phyloP scores from a whole-genome alignment of 2,329 filamentous ascomycete genomes.

The Trichoderma atroviride region DNA sequence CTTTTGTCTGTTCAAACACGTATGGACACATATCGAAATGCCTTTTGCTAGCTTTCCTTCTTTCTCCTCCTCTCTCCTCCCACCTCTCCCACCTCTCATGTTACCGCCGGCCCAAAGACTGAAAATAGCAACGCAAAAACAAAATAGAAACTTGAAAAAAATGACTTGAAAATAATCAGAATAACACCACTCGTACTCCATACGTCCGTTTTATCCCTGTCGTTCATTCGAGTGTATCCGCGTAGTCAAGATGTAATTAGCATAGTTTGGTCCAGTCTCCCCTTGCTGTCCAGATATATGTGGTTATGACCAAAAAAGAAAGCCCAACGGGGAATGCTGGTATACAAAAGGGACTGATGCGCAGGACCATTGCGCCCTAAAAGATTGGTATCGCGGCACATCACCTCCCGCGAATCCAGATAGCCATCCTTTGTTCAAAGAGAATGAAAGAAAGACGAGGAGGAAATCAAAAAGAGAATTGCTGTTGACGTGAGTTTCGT shows the following conservation, averaged over 20 bases:
- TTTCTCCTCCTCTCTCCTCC: neutral
- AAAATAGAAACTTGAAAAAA: neutral
- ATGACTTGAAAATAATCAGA: neutral
- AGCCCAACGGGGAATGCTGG: constrained; percentile 16
- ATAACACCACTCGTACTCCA: constrained; percentile 26
- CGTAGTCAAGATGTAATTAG: constrained; percentile 27
- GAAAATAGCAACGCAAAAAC: neutral
- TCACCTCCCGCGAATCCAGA: neutral
- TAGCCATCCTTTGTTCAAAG: constrained; percentile 1
- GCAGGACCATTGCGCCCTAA: neutral
- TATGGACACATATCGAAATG: neutral
- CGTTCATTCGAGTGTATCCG: constrained; percentile 28
- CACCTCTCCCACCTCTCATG: neutral
- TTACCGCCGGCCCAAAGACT: neutral
- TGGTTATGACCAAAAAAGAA: constrained; percentile 26
- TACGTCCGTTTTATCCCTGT: constrained; percentile 28
- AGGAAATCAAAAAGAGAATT: neutral
- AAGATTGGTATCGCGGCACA: neutral
- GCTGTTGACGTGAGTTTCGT: neutral
- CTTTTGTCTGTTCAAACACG: constrained; percentile 13
- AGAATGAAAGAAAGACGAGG: neutral
- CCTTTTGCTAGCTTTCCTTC: constrained; percentile 1
- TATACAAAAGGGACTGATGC: constrained; percentile 26
- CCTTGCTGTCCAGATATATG: constrained; percentile 21
- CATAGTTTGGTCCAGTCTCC: constrained; percentile 19